Base-by-base conservation (phyloP, 192 early-diverging fungal genomes). In the Backusella tuberculispora region DNA sequence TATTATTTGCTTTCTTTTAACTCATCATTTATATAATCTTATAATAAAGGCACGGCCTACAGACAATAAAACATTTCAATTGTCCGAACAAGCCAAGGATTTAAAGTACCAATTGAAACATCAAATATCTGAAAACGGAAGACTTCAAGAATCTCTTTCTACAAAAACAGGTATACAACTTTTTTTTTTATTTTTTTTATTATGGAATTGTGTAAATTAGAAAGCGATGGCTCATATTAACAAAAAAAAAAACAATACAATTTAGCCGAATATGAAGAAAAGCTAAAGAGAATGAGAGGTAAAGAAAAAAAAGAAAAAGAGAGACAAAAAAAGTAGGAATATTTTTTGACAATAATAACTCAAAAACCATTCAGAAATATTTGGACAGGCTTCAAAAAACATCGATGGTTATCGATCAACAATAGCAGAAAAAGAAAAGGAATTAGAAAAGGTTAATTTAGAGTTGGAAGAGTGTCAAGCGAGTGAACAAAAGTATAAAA, bases 231-330 rank as follows among this genome's bases (percentile, higher is more conserved):
- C n/a, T 19, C 26, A 5, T 26, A 4, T 60, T 60, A 12, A 21
- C n/a, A 13, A 13, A 24, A 46, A 46, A 13, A 13, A 24, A 46
- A 46, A 46, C 4, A 46, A 46, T 1, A 46, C 10, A 53, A 75
- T 34, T 74, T 79, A 85, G 73, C 71, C 34, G 88, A 88, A 63
- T 83, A 87, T 40, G 84, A 89, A 34, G 86, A 86, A 21, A 89
- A 90, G 64, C 60, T 88, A 69, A 88, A 87, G 60, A 86, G 88
- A 71, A 89, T 87, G 86, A 79, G 83, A 78, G 79, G 84, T 81
- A 85, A 66, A 13, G 12, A 40, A 9, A 47, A 5, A 13, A 24
- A 21, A 24, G 1, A 7, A 8, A n/a, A 68, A 29, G 4, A 4
- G 37, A 34, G 26, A 15, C 14, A 13, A 19, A 47, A 42, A 3